phyloP scores from a whole-genome alignment of 169 alveolate species.

The Theileria orientalis region DNA sequence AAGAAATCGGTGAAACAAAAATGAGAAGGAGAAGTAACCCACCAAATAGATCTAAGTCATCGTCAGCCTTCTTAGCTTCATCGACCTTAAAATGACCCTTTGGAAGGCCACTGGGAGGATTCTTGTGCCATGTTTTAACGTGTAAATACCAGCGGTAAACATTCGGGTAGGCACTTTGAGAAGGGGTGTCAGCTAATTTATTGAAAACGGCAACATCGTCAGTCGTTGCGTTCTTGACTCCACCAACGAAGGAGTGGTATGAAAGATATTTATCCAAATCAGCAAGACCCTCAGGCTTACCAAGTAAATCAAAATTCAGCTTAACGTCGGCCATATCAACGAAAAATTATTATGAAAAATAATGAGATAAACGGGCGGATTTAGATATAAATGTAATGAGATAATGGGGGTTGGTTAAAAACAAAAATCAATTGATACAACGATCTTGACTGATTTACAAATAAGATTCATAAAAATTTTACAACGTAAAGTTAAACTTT shows the following conservation, averaged over 20 bases:
- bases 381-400: neutral
- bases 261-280: conserved; percentile 51
- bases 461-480: no score
- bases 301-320: conserved; percentile 34
- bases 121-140: conserved; percentile 56
- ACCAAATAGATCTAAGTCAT: conserved; percentile 64
- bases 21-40: no score
- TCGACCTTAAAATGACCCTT: conserved; percentile 44
- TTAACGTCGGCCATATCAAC: conserved; percentile 50
- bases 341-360: neutral
- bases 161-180: conserved; percentile 29
- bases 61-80: conserved; percentile 44
- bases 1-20: neutral
- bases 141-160: conserved; percentile 61
- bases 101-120: conserved; percentile 59
- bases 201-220: conserved; percentile 62
- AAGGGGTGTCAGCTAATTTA: conserved; percentile 64
- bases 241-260: conserved; percentile 64
- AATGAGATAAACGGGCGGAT: neutral
- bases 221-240: conserved; percentile 50
- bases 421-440: no score
- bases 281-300: conserved; percentile 36
- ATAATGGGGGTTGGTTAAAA: neutral
- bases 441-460: no score
- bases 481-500: no score